Percentiles rank a stretch among this genome's conserved stretches.
Conservation (phyloP, 2,329 filamentous ascomycete genomes). For the Alternaria ventricosa region DNA sequence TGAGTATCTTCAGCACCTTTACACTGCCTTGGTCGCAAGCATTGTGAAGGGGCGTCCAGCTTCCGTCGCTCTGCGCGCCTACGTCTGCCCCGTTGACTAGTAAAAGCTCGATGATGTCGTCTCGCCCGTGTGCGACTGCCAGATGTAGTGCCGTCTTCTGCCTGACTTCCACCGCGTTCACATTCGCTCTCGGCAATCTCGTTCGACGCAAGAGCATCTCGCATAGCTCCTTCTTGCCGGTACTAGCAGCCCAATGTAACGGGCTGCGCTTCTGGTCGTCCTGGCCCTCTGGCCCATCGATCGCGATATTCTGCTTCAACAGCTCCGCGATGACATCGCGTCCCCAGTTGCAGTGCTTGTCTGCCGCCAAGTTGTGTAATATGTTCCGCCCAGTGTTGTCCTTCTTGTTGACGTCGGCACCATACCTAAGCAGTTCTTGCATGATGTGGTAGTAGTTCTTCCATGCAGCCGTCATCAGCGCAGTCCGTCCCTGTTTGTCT, state of each 20-base stretch:
- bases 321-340: constrained; percentile 53
- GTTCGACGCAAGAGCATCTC: constrained; percentile 53
- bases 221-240: constrained; percentile 60
- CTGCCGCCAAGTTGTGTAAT: constrained; percentile 47
- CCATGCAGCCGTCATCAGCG: constrained; percentile 48
- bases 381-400: constrained; percentile 44
- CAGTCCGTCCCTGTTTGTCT: constrained; percentile 47
- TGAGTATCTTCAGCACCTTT: constrained; percentile 38
- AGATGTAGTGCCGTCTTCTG: constrained; percentile 48
- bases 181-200: constrained; percentile 34
- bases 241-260: constrained; percentile 65
- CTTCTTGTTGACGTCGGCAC: constrained; percentile 49
- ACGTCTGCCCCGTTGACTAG: constrained; percentile 40
- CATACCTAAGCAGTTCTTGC: constrained; percentile 43
- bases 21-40: constrained; percentile 43
- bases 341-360: constrained; percentile 56
- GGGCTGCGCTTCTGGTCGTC: constrained; percentile 60
- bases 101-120: constrained; percentile 46
- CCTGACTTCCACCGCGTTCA: constrained; percentile 43
- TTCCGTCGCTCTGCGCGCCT: constrained; percentile 44
- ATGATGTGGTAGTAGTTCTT: constrained; percentile 45
- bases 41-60: constrained; percentile 45
- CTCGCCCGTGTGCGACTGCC: constrained; percentile 41
- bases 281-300: constrained; percentile 50
- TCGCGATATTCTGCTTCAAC: constrained; percentile 47